These are phyloP conservation scores for Fusarium nodosum DNA, from an alignment of 2,329 filamentous ascomycete genomes.

Conservation along the genomic window DNA sequence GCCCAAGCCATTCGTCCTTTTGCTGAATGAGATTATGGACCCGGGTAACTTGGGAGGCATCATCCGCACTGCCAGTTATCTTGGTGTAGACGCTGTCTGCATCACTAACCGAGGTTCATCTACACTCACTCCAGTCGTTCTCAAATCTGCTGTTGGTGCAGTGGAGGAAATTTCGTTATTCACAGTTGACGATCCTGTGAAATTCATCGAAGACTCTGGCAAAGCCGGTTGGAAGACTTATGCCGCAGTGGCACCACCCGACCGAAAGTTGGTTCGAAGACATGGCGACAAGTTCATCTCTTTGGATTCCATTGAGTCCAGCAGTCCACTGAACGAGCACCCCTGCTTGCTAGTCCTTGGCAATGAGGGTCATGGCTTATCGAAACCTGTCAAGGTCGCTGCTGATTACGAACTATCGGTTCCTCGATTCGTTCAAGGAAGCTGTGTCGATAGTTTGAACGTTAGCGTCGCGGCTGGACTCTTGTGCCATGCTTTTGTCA, in stretches of 20 bases:
- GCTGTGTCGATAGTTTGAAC: conserved; percentile 88
- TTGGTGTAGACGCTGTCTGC: conserved; percentile 88
- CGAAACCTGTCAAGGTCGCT: conserved; percentile 71
- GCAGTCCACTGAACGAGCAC: conserved; percentile 67
- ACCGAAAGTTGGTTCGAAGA: conserved; percentile 52
- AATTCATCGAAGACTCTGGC: conserved; percentile 78
- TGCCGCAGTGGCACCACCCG: conserved; percentile 73
- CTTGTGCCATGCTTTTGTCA: conserved; percentile 77
- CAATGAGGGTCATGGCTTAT: conserved; percentile 82
- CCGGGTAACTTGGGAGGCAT: conserved; percentile 93
- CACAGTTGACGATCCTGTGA: conserved; percentile 72
- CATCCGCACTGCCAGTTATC: conserved; percentile 87
- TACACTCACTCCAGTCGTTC: conserved; percentile 78
- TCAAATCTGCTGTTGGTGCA: conserved; percentile 91
- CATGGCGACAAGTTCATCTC: conserved; percentile 63
- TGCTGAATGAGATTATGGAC: conserved; percentile 84
- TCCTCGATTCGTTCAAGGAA: conserved; percentile 64
- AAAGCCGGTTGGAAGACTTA: conserved; percentile 85
- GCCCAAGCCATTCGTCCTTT: conserved; percentile 76
- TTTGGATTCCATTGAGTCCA: conserved; percentile 62
- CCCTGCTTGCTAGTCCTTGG: conserved; percentile 87
- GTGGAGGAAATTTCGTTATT: conserved; percentile 84
- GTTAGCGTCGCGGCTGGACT: conserved; percentile 90
- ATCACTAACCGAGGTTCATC: conserved; percentile 82
- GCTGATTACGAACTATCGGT: conserved; percentile 79